Base-by-base conservation (phyloP, 208 protist genomes). In the Trypanosoma cruzi region DNA sequence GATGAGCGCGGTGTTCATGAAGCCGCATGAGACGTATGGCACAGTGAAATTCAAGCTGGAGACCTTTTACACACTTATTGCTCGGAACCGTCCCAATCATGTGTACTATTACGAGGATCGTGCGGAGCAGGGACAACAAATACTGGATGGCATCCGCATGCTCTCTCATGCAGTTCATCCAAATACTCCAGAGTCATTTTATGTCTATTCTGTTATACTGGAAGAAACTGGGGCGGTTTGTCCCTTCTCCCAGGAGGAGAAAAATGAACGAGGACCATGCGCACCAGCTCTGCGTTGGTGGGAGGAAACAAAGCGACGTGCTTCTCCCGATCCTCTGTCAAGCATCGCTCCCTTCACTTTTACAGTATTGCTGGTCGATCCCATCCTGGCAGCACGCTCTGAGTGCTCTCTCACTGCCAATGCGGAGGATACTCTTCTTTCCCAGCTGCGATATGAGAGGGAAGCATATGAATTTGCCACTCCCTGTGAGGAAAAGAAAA, bases 61-160 rank as follows among this genome's bases (percentile, higher is more conserved):
- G 71, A 76, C 59, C 22, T 79, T 95, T 34, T 84, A 84, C 34
- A 61, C 65, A 18, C 56, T 92, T 52, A 81, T 92, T 49, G 73
- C 74, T 26, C 22, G 68, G 46, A 68, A 90, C 57, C 42, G 60
- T 14, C 85, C 86, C 18, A 24, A 56, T 1, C 77, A 70, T 22
- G 80, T 93, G 32, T 92, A 73, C 42, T 95, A 95, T 77, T 95
- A 93, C 70, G 89, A 95, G 57, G 89, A 95, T 58, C 77, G 87
- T 13, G 69, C 66, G n/a, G 79, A 92, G 52, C 86, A 93, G 66
- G 89, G 86, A 0, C 64, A 36, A 11, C 56, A 67, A 40, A 54
- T 95, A 26, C 68, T 92, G 11, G 75, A 79, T 36, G 85, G 84
- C 16, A 81, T 93, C 31, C 79, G 69, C 2, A 50, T 68, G 54